Conservation (phyloP, 2,329 filamentous ascomycete species). For the Nemania sp. region DNA sequence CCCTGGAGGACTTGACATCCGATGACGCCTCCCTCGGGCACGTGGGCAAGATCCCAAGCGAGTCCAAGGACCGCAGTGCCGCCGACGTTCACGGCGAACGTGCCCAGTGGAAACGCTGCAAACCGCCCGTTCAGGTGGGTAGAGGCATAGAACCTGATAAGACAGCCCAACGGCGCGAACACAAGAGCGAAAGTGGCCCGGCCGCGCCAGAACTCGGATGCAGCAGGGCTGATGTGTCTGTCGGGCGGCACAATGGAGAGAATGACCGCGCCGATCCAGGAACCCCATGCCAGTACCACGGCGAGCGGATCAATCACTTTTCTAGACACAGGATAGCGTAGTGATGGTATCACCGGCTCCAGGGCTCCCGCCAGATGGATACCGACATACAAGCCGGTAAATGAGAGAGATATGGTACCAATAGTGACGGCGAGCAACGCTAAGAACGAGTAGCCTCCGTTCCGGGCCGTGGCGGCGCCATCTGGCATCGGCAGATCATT, state of each 20-base stretch:
- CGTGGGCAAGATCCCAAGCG: slow-evolving; percentile 78
- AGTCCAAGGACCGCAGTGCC: slow-evolving; percentile 76
- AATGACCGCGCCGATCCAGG: slow-evolving; percentile 77
- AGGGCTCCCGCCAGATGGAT: slow-evolving; percentile 72
- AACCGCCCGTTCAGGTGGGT: slow-evolving; percentile 69
- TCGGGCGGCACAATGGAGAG: slow-evolving; percentile 73
- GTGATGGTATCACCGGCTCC: slow-evolving; percentile 59
- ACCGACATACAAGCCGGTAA: slow-evolving; percentile 71
- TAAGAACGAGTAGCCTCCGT: slow-evolving; percentile 80
- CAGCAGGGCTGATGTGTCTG: slow-evolving; percentile 40
- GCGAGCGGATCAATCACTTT: slow-evolving; percentile 64
- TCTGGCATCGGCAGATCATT: slow-evolving; percentile 67
- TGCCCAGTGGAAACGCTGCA: slow-evolving; percentile 78
- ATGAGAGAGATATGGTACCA: slow-evolving; percentile 69
- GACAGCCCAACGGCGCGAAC: slow-evolving; percentile 80
- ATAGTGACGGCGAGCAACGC: slow-evolving; percentile 77
- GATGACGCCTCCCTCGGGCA: slow-evolving; percentile 54
- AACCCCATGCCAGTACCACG: slow-evolving; percentile 68
- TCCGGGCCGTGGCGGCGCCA: slow-evolving; percentile 51
- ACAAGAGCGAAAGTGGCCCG: slow-evolving; percentile 74
- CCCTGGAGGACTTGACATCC: slow-evolving; percentile 72
- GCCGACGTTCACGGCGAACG: slow-evolving; percentile 78
- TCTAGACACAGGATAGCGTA: slow-evolving; percentile 61
- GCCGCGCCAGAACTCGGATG: slow-evolving; percentile 70
- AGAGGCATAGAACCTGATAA: slow-evolving; percentile 74